Evolutionary conservation across 768 basidiomycete species (phyloP), one percentile per base, ranked within the genome.

Genomic region (Dictyophora rubrovolvata): DNA sequence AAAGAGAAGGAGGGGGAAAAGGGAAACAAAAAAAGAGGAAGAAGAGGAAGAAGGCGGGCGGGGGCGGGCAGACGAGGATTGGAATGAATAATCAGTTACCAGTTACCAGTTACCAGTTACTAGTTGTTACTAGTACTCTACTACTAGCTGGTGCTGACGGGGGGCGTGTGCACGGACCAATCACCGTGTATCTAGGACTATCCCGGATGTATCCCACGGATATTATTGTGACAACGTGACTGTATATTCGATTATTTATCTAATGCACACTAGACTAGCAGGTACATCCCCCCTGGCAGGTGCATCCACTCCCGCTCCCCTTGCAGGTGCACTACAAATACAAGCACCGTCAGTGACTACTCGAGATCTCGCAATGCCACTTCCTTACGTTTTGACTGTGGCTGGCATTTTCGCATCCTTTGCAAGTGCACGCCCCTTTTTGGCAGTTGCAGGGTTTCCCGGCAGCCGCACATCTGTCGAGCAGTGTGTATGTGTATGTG

Each of bases 11-110:
- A 42, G n/a, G 42, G 1, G 89, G 81, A 36, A 86, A 69, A 5
- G 88, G 90, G 53, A 93, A 71, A 2, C 83, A 85, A 56, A 89
- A 83, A 58, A 93, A 77, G 34, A 93, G 77, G 56, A 86, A 78
- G 55, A 93, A 79, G n/a, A 90, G 49, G 69, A 87, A 91, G 3
- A 84, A 79, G 1, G 68, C 65, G 63, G 86, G 65, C 53, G 87
- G 81, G 21, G 84, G 67, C 23, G 73, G 57, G 60, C 77, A 75
- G 36, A 79, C 77, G 21, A 77, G 57, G 48, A 75, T 56, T 18
- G 83, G 82, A 59, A 83, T 69, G 48, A 49, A 8, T 48, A 8
- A 48, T 1, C 47, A 20, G 47, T 21, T 21, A 28, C 48, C 17
- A 33, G 46, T 17, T 2, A 28, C 47, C 20, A 53, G 51, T 18